These are phyloP conservation scores for Umbilicus rupestris DNA, from an alignment of 164 flowering plant species.

Conservation along the genomic window DNA sequence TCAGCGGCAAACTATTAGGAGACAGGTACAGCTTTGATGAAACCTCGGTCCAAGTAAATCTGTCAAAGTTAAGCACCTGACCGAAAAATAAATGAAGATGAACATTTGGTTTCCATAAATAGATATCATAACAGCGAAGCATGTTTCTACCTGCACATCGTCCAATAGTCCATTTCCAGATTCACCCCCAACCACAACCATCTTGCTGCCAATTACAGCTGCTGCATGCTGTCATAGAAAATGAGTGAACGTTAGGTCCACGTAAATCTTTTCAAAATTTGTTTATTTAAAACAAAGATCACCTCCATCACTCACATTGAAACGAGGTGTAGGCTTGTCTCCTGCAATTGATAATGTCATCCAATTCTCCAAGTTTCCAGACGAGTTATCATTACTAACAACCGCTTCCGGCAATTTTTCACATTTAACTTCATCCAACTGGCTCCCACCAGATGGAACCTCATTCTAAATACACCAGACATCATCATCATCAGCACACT, in stretches of 20 bases:
- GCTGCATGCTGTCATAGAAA: conserved; percentile 75
- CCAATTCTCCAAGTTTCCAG: conserved; percentile 78
- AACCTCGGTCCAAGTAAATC: conserved; percentile 63
- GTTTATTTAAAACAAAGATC: not conserved
- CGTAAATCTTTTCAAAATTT: not conserved
- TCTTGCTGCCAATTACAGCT: conserved; percentile 85
- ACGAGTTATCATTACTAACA: conserved; percentile 32
- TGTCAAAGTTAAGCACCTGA: conserved; percentile 84
- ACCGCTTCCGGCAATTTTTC: conserved; percentile 32
- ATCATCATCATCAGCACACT: not conserved
- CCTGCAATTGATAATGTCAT: conserved; percentile 74
- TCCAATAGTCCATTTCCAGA: conserved; percentile 69
- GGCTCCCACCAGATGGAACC: conserved; percentile 20
- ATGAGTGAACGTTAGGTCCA: not conserved
- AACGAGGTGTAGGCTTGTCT: conserved; percentile 78
- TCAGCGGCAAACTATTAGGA: conserved; percentile 74
- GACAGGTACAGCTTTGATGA: conserved; percentile 85
- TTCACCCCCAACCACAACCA: conserved; percentile 99
- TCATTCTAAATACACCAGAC: conserved; percentile 42
- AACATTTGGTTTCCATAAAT: not conserved
- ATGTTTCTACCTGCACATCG: conserved; percentile 73
- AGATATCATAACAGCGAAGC: not conserved
- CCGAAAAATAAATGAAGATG: conserved; percentile 7
- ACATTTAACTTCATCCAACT: conserved; percentile 40
- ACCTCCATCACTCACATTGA: conserved; percentile 36